Percentiles rank a stretch among this genome's conserved stretches.
Conservation (phyloP, 106 monocot species). For the Narthecium ossifragum region DNA sequence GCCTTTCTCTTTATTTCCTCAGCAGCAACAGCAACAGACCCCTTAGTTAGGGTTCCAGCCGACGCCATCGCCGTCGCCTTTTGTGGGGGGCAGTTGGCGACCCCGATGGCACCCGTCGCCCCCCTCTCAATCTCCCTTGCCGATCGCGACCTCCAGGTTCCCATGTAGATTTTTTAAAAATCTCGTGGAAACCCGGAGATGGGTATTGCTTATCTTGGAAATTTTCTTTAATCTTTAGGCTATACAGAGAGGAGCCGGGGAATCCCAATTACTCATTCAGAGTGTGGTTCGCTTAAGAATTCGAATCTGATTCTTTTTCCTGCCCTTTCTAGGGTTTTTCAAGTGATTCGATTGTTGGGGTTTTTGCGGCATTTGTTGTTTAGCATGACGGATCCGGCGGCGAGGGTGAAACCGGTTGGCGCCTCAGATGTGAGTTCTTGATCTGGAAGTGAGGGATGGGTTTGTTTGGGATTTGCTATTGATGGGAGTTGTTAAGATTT, state of each 20-base stretch:
- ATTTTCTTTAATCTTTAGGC: slow-evolving; percentile 42
- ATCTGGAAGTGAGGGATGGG: too few relatives aligned
- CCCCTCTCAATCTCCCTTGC: slow-evolving; percentile 56
- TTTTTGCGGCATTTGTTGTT: slow-evolving; percentile 73
- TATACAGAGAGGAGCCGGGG: slow-evolving; percentile 81
- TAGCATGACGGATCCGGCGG: slow-evolving; percentile 83
- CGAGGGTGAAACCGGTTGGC: slow-evolving; percentile 80
- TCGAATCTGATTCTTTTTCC: background rate
- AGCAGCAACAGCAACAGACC: slow-evolving; percentile 17
- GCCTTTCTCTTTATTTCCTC: slow-evolving; percentile 13
- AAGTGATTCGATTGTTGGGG: slow-evolving; percentile 6
- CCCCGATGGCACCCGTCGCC: slow-evolving; percentile 93
- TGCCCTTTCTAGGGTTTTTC: background rate
- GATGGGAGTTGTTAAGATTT: background rate
- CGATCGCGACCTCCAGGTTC: slow-evolving; percentile 79
- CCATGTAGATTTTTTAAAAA: background rate
- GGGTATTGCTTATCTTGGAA: slow-evolving; percentile 3
- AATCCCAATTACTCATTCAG: slow-evolving; percentile 87
- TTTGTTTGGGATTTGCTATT: too few relatives aligned
- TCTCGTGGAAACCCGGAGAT: background rate
- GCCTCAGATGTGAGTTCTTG: slow-evolving; percentile 70
- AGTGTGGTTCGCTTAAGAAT: slow-evolving; percentile 29
- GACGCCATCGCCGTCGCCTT: slow-evolving; percentile 25
- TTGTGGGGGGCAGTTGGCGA: slow-evolving; percentile 54
- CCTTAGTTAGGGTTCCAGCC: slow-evolving; percentile 33